These are phyloP conservation scores for Salvia hispanica DNA, from an alignment of 257 asterid species.

Conservation along the genomic window DNA sequence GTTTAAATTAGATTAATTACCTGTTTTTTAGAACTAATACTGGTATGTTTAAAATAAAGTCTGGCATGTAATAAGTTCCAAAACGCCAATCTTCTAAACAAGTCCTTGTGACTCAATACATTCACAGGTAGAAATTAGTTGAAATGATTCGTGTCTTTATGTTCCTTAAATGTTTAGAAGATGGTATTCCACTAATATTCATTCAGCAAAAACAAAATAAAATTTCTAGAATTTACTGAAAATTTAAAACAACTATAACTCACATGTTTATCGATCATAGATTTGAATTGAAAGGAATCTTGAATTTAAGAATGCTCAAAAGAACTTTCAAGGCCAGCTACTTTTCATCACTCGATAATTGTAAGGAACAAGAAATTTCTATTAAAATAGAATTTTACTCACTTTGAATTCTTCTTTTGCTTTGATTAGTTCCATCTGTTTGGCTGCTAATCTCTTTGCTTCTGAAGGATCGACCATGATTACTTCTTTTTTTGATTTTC, in stretches of 20 bases:
- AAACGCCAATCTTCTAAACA: background rate
- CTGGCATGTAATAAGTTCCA: background rate
- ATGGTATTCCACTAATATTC: background rate
- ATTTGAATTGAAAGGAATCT: background rate
- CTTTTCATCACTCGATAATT: slow-evolving; percentile 1
- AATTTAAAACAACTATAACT: background rate
- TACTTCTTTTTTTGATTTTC: slow-evolving; percentile 52
- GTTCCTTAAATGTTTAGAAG: background rate
- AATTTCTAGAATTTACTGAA: background rate
- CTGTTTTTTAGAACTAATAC: background rate
- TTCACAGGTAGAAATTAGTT: background rate
- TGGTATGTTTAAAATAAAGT: background rate
- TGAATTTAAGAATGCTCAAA: background rate
- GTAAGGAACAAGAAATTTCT: background rate
- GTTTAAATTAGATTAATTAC: slow-evolving; percentile 12
- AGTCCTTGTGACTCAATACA: too few relatives aligned
- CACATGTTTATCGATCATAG: background rate
- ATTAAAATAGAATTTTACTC: slow-evolving; percentile 35
- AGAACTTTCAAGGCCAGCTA: background rate
- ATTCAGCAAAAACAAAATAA: background rate
- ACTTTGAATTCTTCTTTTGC: slow-evolving; percentile 70
- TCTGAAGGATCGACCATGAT: slow-evolving; percentile 95
- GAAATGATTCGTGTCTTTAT: background rate
- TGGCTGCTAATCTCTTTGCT: slow-evolving; percentile 92
- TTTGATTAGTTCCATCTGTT: slow-evolving; percentile 81